These are phyloP conservation scores for Hyaloscypha bicolor DNA, from an alignment of 495 filamentous ascomycete species.

Conservation along the genomic window DNA sequence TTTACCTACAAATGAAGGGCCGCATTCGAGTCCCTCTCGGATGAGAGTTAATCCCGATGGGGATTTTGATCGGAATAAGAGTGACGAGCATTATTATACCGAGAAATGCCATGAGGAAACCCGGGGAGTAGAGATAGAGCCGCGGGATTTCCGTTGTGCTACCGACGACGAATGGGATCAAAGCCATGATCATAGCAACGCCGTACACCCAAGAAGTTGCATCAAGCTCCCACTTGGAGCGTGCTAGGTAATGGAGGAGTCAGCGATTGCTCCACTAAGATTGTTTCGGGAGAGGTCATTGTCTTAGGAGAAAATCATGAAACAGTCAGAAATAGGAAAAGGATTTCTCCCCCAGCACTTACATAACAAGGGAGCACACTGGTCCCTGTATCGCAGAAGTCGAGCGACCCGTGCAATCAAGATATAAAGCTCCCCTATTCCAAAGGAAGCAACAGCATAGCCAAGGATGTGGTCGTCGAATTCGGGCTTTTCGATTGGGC, in stretches of 20 bases:
- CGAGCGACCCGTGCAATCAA: slow-evolving; percentile 17
- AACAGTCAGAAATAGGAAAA: no score
- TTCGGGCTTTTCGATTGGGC: slow-evolving; percentile 14
- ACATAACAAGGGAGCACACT: slow-evolving; percentile 14
- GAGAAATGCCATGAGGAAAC: slow-evolving; percentile 26
- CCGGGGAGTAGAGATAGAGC: slow-evolving; percentile 22
- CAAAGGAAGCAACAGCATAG: slow-evolving; percentile 21
- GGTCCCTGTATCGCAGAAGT: slow-evolving; percentile 12
- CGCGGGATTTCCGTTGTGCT: slow-evolving; percentile 9
- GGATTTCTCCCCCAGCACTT: no score
- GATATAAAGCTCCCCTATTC: slow-evolving; percentile 24
- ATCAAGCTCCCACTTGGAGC: slow-evolving; percentile 19
- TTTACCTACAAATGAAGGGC: slow-evolving; percentile 17
- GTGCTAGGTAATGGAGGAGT: slow-evolving; percentile 1
- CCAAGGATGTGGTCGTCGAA: slow-evolving; percentile 18
- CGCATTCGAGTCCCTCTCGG: slow-evolving; percentile 18
- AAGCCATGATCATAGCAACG: slow-evolving; percentile 19
- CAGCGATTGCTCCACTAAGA: no score
- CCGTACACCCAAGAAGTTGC: slow-evolving; percentile 25
- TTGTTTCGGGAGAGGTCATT: no score
- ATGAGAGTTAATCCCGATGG: slow-evolving; percentile 25
- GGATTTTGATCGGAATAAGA: slow-evolving; percentile 22
- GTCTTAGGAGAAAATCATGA: no score
- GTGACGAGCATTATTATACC: slow-evolving; percentile 24
- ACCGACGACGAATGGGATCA: slow-evolving; percentile 26